phyloP scores from a whole-genome alignment of 1,284 basidiomycete genomes.

The Leccinum subspadiceum region DNA sequence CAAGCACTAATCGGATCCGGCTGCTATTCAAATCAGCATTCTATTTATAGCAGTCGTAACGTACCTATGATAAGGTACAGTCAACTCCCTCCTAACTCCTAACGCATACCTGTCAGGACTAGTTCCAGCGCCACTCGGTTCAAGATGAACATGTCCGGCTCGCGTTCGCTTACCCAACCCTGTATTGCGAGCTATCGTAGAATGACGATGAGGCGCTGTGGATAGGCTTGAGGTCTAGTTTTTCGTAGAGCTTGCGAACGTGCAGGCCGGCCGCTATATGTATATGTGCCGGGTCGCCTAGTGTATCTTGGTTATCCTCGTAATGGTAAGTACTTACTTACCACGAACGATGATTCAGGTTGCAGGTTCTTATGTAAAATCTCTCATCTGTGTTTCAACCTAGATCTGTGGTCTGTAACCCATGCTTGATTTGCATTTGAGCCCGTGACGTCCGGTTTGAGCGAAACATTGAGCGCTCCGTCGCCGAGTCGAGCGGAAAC shows the following conservation, averaged over 20 bases:
- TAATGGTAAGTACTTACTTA: not conserved
- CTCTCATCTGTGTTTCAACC: not conserved
- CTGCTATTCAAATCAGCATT: not conserved
- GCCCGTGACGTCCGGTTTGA: too few species aligned
- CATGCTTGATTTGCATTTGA: too few species aligned
- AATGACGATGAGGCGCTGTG: slow-evolving; percentile 17
- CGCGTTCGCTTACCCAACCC: slow-evolving; percentile 26
- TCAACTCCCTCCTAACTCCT: too few species aligned
- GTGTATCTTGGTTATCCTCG: slow-evolving; percentile 9
- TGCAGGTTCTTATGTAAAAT: too few species aligned
- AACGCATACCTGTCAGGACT: too few species aligned
- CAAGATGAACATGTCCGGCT: slow-evolving; percentile 19
- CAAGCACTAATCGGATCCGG: not conserved
- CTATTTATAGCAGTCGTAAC: too few species aligned
- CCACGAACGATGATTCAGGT: not conserved
- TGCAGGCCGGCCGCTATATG: slow-evolving; percentile 9
- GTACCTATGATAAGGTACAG: too few species aligned
- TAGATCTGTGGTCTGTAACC: not conserved
- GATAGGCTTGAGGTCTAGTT: slow-evolving; percentile 17
- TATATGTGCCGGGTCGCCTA: slow-evolving; percentile 11
- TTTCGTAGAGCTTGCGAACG: slow-evolving; percentile 17
- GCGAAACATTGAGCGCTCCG: too few species aligned
- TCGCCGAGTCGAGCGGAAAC: too few species aligned
- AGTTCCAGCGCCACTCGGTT: slow-evolving; percentile 26
- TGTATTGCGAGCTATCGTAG: slow-evolving; percentile 23